These are phyloP conservation scores for Rhynchosporium agropyri DNA, from an alignment of 2,329 filamentous ascomycete genomes.

Conservation along the genomic window DNA sequence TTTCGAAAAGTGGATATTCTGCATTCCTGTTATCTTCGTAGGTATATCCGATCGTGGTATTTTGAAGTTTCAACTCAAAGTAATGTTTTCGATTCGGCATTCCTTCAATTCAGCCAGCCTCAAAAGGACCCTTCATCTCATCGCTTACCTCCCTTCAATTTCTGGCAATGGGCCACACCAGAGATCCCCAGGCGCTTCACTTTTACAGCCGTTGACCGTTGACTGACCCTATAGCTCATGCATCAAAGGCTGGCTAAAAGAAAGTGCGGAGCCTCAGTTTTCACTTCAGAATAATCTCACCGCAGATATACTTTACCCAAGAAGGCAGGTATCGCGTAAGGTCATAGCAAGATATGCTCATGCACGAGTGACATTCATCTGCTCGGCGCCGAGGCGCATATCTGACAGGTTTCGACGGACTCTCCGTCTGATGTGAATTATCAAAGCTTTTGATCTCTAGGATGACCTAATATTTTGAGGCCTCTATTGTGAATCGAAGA, in stretches of 20 bases:
- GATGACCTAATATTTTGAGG: neutral
- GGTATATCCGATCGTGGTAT: neutral
- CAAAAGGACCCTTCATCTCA: neutral
- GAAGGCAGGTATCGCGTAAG: neutral
- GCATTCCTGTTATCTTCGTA: neutral
- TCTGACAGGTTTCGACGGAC: neutral
- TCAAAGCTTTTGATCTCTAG: neutral
- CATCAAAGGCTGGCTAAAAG: neutral
- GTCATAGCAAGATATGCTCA: neutral
- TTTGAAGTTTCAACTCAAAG: neutral
- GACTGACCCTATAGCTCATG: neutral
- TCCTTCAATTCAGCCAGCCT: conserved; percentile 15
- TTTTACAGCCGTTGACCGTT: neutral
- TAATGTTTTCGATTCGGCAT: neutral
- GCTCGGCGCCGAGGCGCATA: neutral
- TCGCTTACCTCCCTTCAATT: neutral
- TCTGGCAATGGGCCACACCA: conserved; percentile 3
- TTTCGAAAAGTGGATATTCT: neutral
- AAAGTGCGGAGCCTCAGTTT: neutral
- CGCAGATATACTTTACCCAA: too few relatives aligned
- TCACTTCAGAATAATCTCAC: too few relatives aligned
- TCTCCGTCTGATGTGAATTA: neutral
- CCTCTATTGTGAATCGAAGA: too few relatives aligned
- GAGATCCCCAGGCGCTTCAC: neutral
- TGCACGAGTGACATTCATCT: conserved; percentile 1